These are phyloP conservation scores for Aureobasidium namibiae DNA, from an alignment of 2,329 filamentous ascomycete genomes.

Conservation along the genomic window DNA sequence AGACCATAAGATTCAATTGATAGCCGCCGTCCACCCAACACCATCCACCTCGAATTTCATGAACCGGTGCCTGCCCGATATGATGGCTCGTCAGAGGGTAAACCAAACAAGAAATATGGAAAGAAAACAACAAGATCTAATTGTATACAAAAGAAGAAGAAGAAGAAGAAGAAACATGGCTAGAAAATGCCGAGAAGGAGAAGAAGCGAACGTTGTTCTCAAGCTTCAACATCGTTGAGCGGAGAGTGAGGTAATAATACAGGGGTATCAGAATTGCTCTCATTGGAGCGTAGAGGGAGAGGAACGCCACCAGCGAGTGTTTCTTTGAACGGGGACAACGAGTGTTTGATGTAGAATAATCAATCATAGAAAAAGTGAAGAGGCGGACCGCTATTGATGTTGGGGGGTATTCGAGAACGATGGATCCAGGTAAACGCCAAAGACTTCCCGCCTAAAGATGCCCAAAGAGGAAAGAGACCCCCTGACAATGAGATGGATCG, in stretches of 20 bases:
- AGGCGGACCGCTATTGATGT: neutral
- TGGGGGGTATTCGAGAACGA: neutral
- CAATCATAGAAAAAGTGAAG: neutral
- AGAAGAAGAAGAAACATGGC: neutral
- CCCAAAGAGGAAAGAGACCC: neutral
- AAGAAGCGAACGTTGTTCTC: neutral
- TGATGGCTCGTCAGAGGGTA: too few relatives aligned
- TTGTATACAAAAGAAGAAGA: neutral
- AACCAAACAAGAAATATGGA: too few relatives aligned
- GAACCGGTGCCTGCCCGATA: too few relatives aligned
- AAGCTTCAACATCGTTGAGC: neutral
- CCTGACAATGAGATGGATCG: neutral
- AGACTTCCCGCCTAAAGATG: neutral
- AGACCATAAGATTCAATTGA: too few relatives aligned
- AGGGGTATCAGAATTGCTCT: neutral
- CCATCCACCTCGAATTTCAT: too few relatives aligned
- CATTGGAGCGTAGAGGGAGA: too few relatives aligned
- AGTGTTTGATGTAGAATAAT: neutral
- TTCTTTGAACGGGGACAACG: neutral
- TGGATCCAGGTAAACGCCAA: neutral
- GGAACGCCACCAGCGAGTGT: neutral
- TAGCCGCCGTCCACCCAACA: too few relatives aligned
- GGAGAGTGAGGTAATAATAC: neutral
- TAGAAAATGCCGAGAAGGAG: neutral
- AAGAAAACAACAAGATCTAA: neutral